Base-by-base conservation (phyloP, 805 yeast species). In the Teunomyces pallodes region DNA sequence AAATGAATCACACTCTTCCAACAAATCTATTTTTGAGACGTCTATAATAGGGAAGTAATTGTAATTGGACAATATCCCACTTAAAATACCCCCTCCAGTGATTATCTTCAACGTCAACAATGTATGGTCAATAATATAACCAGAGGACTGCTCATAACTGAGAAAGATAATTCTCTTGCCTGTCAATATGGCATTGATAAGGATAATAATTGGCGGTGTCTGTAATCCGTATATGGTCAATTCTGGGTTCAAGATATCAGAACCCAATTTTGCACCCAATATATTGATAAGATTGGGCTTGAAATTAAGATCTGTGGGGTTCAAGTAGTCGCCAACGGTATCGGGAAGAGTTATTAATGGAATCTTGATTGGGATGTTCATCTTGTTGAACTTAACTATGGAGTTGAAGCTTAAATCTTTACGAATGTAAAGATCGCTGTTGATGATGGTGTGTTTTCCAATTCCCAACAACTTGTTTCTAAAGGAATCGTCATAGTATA, bases 11-110 rank as follows among this genome's bases (percentile, higher is more conserved):
- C 67, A 73, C 45, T 58, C 65, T 50, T 71, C 70, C 44, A 82
- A 61, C 1, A 76, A 53, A 49, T 80, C 83, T 39, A 83, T 66
- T 50, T 81, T 76, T 2, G 84, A 79, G 1, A 84, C 77, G 53
- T 85, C 90, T 36, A 83, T 67, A 28, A 82, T 75, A 2, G 90
- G 90, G 54, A 80, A 77, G 20, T 81, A 51, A 65, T 72, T 58
- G 67, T 62, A 56, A 64, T 69, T 56, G 24, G 66, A 58, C 29
- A 72, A 57, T 39, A 69, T 40, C 43, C 79, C 71, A 53, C 75
- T 56, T 59, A 76, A 55, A 47, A 79, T 64, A 46, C 81, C 67
- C 42, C 71, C 66, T 32, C 76, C 70, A 45, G 69, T 58, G 43
- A 77, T 70, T 38, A 81, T 58, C 60, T 77, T 61, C 64, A 67